A percentile compares a stretch with the other conserved stretches of the same genome.
Conservation (phyloP, 495 filamentous ascomycete genomes). For the Trichoderma orchidacearum region DNA sequence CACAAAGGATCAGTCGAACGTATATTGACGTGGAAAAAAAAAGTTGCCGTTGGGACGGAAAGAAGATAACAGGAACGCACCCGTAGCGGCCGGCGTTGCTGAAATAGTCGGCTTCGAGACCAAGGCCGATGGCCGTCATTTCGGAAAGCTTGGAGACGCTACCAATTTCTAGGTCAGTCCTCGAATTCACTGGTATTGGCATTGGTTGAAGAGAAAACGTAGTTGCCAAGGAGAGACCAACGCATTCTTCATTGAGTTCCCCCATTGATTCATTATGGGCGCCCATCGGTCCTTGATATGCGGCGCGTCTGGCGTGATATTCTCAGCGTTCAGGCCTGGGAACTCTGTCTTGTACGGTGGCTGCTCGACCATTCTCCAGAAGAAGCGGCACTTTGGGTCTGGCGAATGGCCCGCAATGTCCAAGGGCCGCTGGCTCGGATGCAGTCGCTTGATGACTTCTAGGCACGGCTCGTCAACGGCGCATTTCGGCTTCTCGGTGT, state of each 20-base stretch:
- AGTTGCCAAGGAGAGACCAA: conserved; percentile 10
- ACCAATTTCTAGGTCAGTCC: not conserved
- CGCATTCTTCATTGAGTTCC: conserved; percentile 36
- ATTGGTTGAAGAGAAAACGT: not conserved
- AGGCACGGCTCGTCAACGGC: conserved; percentile 39
- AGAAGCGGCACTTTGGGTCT: conserved; percentile 37
- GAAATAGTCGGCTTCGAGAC: conserved; percentile 28
- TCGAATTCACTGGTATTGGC: no score
- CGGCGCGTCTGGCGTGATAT: conserved; percentile 24
- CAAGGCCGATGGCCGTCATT: conserved; percentile 34
- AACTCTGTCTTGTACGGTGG: conserved; percentile 32
- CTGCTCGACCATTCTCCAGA: conserved; percentile 32
- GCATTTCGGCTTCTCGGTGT: conserved; percentile 41
- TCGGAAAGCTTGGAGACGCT: conserved; percentile 33
- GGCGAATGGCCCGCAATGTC: conserved; percentile 30
- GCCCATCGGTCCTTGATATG: conserved; percentile 29
- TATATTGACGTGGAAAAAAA: not conserved
- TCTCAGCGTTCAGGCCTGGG: conserved; percentile 28
- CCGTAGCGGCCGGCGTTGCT: conserved; percentile 33
- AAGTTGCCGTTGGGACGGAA: not conserved
- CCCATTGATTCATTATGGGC: conserved; percentile 33
- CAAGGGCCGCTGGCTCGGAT: conserved; percentile 29
- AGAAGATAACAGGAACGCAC: conserved; percentile 12
- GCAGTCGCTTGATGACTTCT: conserved; percentile 29
- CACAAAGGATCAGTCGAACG: not conserved